Base-by-base conservation (phyloP, 306 rosid species). In the Crotalaria pallida region DNA sequence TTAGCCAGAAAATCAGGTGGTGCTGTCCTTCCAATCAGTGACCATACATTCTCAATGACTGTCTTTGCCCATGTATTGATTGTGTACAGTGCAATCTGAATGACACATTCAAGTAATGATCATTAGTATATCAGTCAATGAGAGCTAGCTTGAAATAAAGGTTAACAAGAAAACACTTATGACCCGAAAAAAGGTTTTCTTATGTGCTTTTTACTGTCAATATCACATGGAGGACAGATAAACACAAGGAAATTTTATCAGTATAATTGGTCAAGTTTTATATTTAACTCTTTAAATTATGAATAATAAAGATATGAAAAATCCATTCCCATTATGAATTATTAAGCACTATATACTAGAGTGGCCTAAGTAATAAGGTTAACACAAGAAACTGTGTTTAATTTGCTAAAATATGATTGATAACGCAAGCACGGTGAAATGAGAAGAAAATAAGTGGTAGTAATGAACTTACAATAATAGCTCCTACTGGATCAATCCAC, bases 401-500 rank as follows among this genome's bases (percentile, higher is more conserved):
- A n/a, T n/a, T n/a, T n/a, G n/a, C n/a, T n/a, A n/a, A n/a, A n/a
- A n/a, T n/a, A n/a, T n/a, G n/a, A n/a, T n/a, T n/a, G n/a, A n/a
- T n/a, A n/a, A 49, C 10, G 7, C 31, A 45, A 38, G 17, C 7
- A 8, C 3, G 13, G n/a, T 50, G 10, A 51, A 21, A 52, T 17
- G 38, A 22, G 43, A 23, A 31, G 44, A 65, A 47, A 71, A 50
- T 22, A 19, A 69, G 55, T 1, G 40, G 21, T 51, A 36, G 62
- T 49, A 58, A 61, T 67, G 53, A 78, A 82, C 96, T 90, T 65
- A 88, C 96, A 17, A 91, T 10, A 63, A 91, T 87, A 73, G 96
- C 97, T 75, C 97, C 97, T 13, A 72, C 1, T 43, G 97, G 96
- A 77, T 91, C 97, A 73, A 88, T 81, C 97, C 96, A 88, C 92